These are phyloP conservation scores for Xylaria sp. DNA, from an alignment of 2,329 filamentous ascomycete species.

Conservation along the genomic window DNA sequence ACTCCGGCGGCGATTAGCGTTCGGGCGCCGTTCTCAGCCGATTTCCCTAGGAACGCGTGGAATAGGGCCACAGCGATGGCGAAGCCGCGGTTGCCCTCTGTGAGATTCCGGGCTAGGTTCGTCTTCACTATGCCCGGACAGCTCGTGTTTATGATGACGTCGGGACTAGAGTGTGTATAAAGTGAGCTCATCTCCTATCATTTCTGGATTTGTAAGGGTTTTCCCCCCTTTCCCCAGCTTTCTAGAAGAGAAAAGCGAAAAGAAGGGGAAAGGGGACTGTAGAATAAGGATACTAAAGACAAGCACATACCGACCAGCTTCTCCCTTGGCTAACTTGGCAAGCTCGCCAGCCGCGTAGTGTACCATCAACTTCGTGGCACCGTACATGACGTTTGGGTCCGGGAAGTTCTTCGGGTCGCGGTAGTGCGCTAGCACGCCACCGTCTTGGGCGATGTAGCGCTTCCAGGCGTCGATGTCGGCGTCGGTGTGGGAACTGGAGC, in stretches of 20 bases:
- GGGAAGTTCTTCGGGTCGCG: slow-evolving; percentile 46
- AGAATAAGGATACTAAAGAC: neutral
- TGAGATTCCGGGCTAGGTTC: slow-evolving; percentile 36
- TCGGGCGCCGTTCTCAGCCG: slow-evolving; percentile 45
- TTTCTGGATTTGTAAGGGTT: neutral
- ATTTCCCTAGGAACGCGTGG: slow-evolving; percentile 40
- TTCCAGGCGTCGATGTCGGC: slow-evolving; percentile 42
- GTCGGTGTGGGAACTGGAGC: slow-evolving; percentile 41
- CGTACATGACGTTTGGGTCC: slow-evolving; percentile 42
- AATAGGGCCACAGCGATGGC: slow-evolving; percentile 32
- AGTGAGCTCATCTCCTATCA: slow-evolving; percentile 2
- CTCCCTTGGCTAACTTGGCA: slow-evolving; percentile 39
- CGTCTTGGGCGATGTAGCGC: slow-evolving; percentile 27
- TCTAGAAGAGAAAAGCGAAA: neutral
- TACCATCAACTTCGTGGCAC: slow-evolving; percentile 45
- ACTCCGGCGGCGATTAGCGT: slow-evolving; percentile 40
- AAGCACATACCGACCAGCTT: slow-evolving; percentile 39
- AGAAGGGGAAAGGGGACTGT: neutral
- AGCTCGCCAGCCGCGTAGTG: slow-evolving; percentile 44
- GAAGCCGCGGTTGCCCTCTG: slow-evolving; percentile 25
- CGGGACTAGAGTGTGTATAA: slow-evolving; percentile 36
- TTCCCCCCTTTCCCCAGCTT: neutral
- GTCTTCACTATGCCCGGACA: slow-evolving; percentile 47
- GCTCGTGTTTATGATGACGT: slow-evolving; percentile 47
- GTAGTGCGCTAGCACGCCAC: slow-evolving; percentile 44